Evolutionary conservation across 441 rosid species (phyloP).

Genomic region (Erysimum cheiri): DNA sequence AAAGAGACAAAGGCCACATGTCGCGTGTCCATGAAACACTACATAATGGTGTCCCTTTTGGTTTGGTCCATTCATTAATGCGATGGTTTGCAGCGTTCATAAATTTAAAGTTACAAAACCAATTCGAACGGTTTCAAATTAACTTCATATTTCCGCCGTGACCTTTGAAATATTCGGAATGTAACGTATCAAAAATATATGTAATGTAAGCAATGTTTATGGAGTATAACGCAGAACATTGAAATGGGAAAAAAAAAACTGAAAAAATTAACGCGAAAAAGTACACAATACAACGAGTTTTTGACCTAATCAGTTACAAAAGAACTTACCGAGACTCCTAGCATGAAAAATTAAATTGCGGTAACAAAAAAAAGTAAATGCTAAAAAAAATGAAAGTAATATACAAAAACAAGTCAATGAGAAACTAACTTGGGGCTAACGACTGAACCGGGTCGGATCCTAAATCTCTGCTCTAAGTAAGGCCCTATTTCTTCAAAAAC

Average conservation of each 20-base stretch:
- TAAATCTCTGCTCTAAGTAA: slow-evolving; percentile 19
- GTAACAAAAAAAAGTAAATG: slow-evolving; percentile 21
- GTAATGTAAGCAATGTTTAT: not conserved
- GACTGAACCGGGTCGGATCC: slow-evolving; percentile 40
- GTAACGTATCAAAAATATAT: not conserved
- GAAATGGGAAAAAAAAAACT: slow-evolving; percentile 21
- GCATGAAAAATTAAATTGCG: slow-evolving; percentile 27
- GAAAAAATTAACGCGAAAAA: slow-evolving; percentile 25
- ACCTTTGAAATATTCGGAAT: slow-evolving; percentile 13
- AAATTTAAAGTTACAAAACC: slow-evolving; percentile 19
- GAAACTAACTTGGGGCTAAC: slow-evolving; percentile 28
- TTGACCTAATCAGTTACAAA: slow-evolving; percentile 34
- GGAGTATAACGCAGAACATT: slow-evolving; percentile 24
- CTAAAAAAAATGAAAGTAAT: slow-evolving; percentile 39
- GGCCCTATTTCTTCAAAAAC: slow-evolving; percentile 34
- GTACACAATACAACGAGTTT: slow-evolving; percentile 35
- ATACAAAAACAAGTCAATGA: slow-evolving; percentile 33
- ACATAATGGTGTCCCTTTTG: slow-evolving; percentile 26
- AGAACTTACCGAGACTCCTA: slow-evolving; percentile 33
- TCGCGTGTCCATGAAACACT: slow-evolving; percentile 11
- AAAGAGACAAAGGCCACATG: slow-evolving; percentile 31
- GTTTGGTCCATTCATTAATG: slow-evolving; percentile 39
- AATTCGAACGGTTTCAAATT: slow-evolving; percentile 18
- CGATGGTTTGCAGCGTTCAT: slow-evolving; percentile 14
- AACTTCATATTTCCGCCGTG: slow-evolving; percentile 4